Conservation (phyloP, 2,329 filamentous ascomycete species). For the Trematosphaeria pertusa region DNA sequence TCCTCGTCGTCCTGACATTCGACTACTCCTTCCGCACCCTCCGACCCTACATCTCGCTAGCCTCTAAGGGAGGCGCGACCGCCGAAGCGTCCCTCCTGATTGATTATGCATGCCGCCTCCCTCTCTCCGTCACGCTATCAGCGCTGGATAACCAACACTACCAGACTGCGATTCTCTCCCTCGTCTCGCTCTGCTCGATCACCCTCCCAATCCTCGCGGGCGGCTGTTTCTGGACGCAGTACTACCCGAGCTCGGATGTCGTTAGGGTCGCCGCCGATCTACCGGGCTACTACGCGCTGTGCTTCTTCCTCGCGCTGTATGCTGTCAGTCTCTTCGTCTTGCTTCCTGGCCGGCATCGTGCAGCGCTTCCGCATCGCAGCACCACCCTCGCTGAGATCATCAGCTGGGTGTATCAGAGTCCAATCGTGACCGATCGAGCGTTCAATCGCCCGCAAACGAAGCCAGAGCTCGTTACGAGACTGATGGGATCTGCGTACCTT, state of each 20-base stretch:
- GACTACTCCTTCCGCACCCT: conserved; percentile 71
- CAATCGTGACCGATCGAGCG: conserved; percentile 73
- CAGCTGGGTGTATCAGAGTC: conserved; percentile 76
- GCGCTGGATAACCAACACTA: conserved; percentile 69
- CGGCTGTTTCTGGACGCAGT: conserved; percentile 77
- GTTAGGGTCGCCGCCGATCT: conserved; percentile 71
- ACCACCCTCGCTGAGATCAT: conserved; percentile 78
- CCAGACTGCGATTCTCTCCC: conserved; percentile 67
- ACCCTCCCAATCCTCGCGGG: conserved; percentile 72
- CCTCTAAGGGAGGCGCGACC: conserved; percentile 63
- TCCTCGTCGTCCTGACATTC: conserved; percentile 70
- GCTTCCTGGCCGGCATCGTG: conserved; percentile 66
- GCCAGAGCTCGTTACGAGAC: conserved; percentile 70
- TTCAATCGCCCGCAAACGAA: conserved; percentile 74
- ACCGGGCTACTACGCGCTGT: conserved; percentile 74
- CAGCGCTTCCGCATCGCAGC: conserved; percentile 75
- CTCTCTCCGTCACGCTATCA: conserved; percentile 64
- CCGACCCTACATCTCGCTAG: conserved; percentile 73
- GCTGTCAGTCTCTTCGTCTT: conserved; percentile 64
- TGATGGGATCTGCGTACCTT: conserved; percentile 66
- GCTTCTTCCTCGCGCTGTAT: conserved; percentile 75
- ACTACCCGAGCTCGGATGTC: conserved; percentile 50
- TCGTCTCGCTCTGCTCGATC: conserved; percentile 65
- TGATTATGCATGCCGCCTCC: conserved; percentile 73
- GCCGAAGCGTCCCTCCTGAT: conserved; percentile 71